Evolutionary conservation across 2,329 filamentous ascomycete species (phyloP), one percentile per base, ranked within the genome.

Genomic region (Fusarium burgessii): DNA sequence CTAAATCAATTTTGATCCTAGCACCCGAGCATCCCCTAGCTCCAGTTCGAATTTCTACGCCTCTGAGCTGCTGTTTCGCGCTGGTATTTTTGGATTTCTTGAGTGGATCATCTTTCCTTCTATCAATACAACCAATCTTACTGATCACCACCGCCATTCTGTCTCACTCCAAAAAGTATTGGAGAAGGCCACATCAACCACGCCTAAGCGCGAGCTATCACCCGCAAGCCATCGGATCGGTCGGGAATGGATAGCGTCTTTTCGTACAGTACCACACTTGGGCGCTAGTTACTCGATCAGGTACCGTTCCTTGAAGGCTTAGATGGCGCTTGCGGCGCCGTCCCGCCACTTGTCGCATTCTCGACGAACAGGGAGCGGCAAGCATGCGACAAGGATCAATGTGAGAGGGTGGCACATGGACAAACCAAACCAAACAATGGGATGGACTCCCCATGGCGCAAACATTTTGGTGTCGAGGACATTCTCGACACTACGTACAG

Each of bases 311-410:
- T 73, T 63, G 50, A 71, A 73, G 72, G 74, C 74, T 74, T 75
- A 71, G 74, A 74, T 74, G 74, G 72, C 74, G 70, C 69, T 72
- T 75, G 73, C 63, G 73, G 73, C 73, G 63, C 69, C 70, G 73
- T 75, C 73, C 73, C 73, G 73, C 71, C 73, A 74, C 73, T 75
- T 74, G 62, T 64, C 52, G 50, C 56, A 49, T 52, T 43, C 55
- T 46, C 29, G 38, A 60, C 65, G 60, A 69, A 63, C 62, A 66
- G 71, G 71, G 66, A 67, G 65, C 62, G 62, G 73, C 73, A 73
- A 73, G 56, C 69, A 64, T 55, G 59, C 51, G 62, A 56, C 69
- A 69, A 61, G 69, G 66, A 51, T 70, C 29, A 47, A 66, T 54
- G 58, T 57, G 62, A 57, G 47, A 61, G 58, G 55, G 71, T 62